Percentiles rank a stretch among this genome's conserved stretches.
Evolutionary conservation across 306 rosid genomes (phyloP).

Genomic region (Lithocarpus polystachyus): DNA sequence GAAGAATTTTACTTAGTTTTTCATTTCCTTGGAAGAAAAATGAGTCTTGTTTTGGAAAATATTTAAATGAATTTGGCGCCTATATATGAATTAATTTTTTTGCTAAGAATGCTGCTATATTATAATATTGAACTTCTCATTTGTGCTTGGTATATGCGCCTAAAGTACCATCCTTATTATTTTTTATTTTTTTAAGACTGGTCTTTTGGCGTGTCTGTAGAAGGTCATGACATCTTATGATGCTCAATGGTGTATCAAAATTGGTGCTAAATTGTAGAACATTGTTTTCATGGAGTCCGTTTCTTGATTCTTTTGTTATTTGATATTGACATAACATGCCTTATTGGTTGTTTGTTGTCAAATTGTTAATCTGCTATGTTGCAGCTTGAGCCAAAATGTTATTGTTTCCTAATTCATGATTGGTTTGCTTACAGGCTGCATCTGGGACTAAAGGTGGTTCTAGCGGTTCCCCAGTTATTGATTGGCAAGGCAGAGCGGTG

Average conservation of each 20-base stretch:
- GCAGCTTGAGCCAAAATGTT: not conserved
- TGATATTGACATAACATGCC: not conserved
- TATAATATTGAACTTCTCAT: not conserved
- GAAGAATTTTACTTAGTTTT: not conserved
- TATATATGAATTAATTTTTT: not conserved
- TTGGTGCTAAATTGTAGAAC: not conserved
- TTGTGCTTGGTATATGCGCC: not conserved
- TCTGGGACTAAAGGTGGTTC: slow-evolving; percentile 99
- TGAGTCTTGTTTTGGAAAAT: not conserved
- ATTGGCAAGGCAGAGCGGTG: slow-evolving; percentile 92
- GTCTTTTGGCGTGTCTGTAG: not conserved
- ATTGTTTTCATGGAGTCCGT: not conserved
- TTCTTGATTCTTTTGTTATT: not conserved
- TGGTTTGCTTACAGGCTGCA: slow-evolving; percentile 69
- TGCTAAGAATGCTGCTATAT: not conserved
- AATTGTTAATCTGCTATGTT: not conserved
- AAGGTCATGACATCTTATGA: not conserved
- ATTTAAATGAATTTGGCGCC: not conserved
- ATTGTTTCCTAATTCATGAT: slow-evolving; percentile 18
- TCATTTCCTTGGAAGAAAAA: not conserved
- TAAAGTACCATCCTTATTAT: not conserved
- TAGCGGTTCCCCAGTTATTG: slow-evolving; percentile 96
- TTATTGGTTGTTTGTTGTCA: not conserved
- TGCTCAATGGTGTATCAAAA: not conserved
- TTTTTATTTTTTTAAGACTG: not conserved